Percentiles rank a stretch among this genome's conserved stretches.
Conservation (phyloP, 768 basidiomycete species). For the Mycena floridula region DNA sequence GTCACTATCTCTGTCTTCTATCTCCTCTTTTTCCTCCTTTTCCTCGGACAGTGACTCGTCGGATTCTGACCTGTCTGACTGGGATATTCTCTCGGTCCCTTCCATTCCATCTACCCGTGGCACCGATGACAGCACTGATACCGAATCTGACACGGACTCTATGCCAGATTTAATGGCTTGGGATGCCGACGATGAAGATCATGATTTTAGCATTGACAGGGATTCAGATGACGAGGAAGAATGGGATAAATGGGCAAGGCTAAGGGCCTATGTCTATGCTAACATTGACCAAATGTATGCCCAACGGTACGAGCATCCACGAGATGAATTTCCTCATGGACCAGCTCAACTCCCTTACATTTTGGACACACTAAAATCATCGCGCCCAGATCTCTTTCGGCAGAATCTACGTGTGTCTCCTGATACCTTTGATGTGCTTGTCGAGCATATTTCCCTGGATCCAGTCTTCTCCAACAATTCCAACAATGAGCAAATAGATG, state of each 20-base stretch:
- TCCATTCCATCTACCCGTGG: not conserved
- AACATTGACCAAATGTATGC: slow-evolving; percentile 3
- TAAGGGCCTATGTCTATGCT: slow-evolving; percentile 1
- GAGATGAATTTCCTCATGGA: slow-evolving; percentile 5
- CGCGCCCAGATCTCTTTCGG: slow-evolving; percentile 22
- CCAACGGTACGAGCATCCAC: slow-evolving; percentile 4
- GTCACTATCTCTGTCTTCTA: no score
- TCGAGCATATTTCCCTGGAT: slow-evolving; percentile 13
- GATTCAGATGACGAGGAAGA: not conserved
- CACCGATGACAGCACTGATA: not conserved
- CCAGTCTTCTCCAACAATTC: slow-evolving; percentile 15
- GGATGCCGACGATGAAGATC: not conserved
- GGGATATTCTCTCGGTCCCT: not conserved
- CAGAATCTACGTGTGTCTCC: slow-evolving; percentile 22
- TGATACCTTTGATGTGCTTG: slow-evolving; percentile 24
- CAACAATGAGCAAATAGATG: slow-evolving; percentile 16
- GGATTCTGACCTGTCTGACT: no score
- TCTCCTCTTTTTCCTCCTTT: no score
- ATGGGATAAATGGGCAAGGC: not conserved
- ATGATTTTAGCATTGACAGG: not conserved
- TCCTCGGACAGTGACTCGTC: no score
- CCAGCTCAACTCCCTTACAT: slow-evolving; percentile 9
- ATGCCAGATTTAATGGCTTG: not conserved
- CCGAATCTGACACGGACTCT: not conserved
- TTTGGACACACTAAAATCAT: slow-evolving; percentile 13